Evolutionary conservation across 176 grass and related monocot species (phyloP).

Genomic region (Echinochloa phyllopogon): DNA sequence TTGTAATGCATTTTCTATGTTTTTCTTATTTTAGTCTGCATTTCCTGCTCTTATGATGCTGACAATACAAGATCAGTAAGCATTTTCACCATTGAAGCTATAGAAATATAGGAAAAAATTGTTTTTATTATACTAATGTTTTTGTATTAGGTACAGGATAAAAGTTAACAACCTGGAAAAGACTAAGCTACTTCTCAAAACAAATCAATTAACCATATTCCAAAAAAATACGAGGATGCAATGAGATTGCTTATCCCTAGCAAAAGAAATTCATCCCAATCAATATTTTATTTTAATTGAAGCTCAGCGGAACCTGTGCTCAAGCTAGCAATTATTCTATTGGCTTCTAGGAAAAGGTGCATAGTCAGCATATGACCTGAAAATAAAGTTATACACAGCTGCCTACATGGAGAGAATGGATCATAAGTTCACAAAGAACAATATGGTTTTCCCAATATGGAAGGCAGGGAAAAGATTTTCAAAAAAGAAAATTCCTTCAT

Average conservation of each 20-base stretch:
- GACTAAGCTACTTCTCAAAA: neutral
- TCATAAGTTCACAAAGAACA: neutral
- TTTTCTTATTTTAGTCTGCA: neutral
- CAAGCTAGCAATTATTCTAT: constrained; percentile 2
- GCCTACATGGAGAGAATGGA: neutral
- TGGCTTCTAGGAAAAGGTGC: neutral
- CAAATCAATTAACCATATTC: neutral
- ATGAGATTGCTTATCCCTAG: no score
- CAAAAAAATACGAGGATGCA: no score
- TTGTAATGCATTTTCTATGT: neutral
- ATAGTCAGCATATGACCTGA: neutral
- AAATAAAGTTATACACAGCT: neutral
- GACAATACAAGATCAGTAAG: constrained; percentile 1
- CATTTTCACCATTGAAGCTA: neutral
- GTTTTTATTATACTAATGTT: no score
- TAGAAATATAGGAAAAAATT: neutral
- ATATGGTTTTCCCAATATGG: neutral
- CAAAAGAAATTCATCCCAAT: neutral
- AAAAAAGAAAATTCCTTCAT: neutral
- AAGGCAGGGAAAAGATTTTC: neutral
- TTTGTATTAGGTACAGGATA: constrained; percentile 20
- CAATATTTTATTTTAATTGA: neutral
- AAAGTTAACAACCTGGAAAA: neutral
- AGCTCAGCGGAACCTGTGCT: neutral
- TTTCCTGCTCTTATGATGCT: constrained; percentile 4